Evolutionary conservation across 257 asterid species (phyloP), one percentile per base, ranked within the genome.

Genomic region (Thymus quinquecostatus): DNA sequence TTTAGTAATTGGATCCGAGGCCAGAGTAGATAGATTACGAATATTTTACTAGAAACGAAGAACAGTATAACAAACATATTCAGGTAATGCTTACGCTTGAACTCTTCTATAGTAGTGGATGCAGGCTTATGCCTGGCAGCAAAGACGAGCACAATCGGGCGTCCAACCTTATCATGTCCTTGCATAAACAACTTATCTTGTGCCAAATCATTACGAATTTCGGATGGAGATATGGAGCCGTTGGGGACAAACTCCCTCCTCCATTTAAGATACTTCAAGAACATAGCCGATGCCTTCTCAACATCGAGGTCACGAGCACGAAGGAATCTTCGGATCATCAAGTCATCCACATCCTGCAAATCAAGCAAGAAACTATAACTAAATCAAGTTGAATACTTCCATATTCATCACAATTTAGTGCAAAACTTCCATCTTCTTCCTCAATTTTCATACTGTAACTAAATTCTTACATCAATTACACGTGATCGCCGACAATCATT

Each of bases 231-330:
- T 75, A 86, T 78, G 64, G 47, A 81, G 69, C 88, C 88, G 68
- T 75, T 81, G 10, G 91, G 88, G 61, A 83, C 84, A 68, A 86
- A 81, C 56, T 88, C 96, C 76, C 74, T 87, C 82, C 96, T 87
- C 98, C 98, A 93, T 44, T 78, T 90, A 62, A 87, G 79, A 80
- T 82, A 91, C 82, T 90, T 93, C 61, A 90, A 70, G 21, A 89
- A 77, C 85, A 93, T 82, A 38, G 84, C 72, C 5, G 89, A 82
- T 60, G 97, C 97, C 86, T 93, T 88, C 40, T 93, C 98, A 32
- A 90, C 83, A 76, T 93, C 96, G 0, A 87, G 88, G 86, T 93
- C 97, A 51, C 98, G 93, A 62, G 98, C 97, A 51, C 98, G 79
- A 32, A 93, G 87, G 72, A 93, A 93, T 74, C 97, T 89, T 7